Evolutionary conservation across 805 yeast species (phyloP).

Genomic region (Sungouiozyma ichnusensis): DNA sequence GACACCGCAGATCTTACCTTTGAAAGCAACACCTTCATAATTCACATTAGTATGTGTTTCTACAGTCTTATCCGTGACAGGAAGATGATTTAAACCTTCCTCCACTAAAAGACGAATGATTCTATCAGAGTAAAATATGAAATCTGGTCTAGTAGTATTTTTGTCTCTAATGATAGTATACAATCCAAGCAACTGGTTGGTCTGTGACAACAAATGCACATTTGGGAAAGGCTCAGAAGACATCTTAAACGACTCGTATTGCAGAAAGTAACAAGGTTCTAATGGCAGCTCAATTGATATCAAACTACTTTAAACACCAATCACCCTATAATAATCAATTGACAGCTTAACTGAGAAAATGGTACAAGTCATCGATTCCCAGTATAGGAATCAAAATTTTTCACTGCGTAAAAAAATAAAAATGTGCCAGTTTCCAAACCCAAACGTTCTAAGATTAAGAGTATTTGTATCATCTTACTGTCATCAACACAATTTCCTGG

Average conservation of each 20-base stretch:
- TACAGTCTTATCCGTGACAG: slow-evolving; percentile 61
- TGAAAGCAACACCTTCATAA: slow-evolving; percentile 68
- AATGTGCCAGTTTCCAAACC: too few relatives aligned
- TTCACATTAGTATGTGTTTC: slow-evolving; percentile 66
- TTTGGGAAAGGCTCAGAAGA: slow-evolving; percentile 30
- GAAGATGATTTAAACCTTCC: slow-evolving; percentile 88
- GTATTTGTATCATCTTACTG: too few relatives aligned
- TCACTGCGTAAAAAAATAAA: background rate
- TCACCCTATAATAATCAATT: too few relatives aligned
- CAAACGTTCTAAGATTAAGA: too few relatives aligned
- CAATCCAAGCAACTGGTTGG: slow-evolving; percentile 79
- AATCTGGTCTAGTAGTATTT: slow-evolving; percentile 76
- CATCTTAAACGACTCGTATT: slow-evolving; percentile 8
- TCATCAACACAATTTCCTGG: background rate
- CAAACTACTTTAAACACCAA: too few relatives aligned
- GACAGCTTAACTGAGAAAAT: too few relatives aligned
- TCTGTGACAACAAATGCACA: slow-evolving; percentile 69
- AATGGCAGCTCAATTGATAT: too few relatives aligned
- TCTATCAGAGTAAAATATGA: slow-evolving; percentile 90
- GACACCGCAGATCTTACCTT: slow-evolving; percentile 95
- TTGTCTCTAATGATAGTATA: slow-evolving; percentile 85
- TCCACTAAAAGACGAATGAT: slow-evolving; percentile 89
- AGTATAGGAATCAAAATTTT: background rate
- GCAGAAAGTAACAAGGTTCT: too few relatives aligned
- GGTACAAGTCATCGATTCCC: background rate